Evolutionary conservation across 2,329 filamentous ascomycete genomes (phyloP).

Genomic region (Amesomyces nigricolor): DNA sequence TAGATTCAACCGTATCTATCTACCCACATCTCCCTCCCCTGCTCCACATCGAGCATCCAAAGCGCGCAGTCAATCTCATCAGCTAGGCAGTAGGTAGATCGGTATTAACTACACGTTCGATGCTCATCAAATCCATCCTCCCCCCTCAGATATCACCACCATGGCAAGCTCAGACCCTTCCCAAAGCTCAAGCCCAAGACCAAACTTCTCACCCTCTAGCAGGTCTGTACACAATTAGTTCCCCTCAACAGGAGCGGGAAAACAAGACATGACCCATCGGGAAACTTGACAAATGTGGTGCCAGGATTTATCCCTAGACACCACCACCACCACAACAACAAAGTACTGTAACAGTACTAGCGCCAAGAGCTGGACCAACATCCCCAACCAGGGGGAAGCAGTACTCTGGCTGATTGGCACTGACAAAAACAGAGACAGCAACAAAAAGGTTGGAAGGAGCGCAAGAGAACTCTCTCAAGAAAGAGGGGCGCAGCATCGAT

Average conservation of each 20-base stretch:
- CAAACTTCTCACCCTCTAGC: constrained; percentile 2
- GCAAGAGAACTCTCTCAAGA: constrained; percentile 18
- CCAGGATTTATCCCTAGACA: no score
- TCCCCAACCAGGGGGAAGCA: constrained; percentile 8
- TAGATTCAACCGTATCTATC: neutral
- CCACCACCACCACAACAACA: no score
- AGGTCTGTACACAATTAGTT: neutral
- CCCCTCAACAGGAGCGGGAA: neutral
- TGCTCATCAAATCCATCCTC: neutral
- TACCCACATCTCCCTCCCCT: neutral
- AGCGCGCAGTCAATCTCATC: neutral
- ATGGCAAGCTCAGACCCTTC: constrained; percentile 10
- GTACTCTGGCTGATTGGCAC: constrained; percentile 8
- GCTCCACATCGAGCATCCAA: neutral
- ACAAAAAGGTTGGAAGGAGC: neutral
- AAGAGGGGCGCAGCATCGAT: constrained; percentile 49
- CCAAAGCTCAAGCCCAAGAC: neutral
- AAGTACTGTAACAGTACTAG: neutral
- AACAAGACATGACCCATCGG: neutral
- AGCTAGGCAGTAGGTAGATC: no score
- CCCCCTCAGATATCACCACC: neutral
- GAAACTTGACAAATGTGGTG: neutral
- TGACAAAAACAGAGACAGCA: neutral
- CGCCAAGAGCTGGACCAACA: constrained; percentile 9
- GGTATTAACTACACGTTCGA: constrained; percentile 4